Conservation (phyloP, 148 eudicot species). For the Rhododendron mucronatum region DNA sequence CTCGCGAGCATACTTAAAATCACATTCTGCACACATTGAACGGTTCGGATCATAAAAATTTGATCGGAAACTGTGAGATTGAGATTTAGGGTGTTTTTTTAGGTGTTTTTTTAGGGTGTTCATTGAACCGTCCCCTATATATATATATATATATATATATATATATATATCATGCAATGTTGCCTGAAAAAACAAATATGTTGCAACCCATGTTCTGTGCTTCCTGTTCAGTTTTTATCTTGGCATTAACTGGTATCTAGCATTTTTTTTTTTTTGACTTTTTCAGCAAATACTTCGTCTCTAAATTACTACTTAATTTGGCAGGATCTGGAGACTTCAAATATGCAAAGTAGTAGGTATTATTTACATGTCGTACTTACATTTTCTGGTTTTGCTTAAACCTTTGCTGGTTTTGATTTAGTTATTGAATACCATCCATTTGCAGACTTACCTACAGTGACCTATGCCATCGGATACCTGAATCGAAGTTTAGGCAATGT, state of each 20-base stretch:
- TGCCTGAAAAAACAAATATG: not conserved
- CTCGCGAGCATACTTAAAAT: no score
- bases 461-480: slow-evolving; percentile 83
- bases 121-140: no score
- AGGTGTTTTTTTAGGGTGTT: no score
- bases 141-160: no score
- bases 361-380: slow-evolving; percentile 10
- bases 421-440: slow-evolving; percentile 30
- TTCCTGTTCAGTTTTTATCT: slow-evolving; percentile 11
- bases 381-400: slow-evolving; percentile 15
- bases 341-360: slow-evolving; percentile 46
- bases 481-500: slow-evolving; percentile 86
- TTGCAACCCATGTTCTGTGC: not conserved
- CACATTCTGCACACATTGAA: no score
- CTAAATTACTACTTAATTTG: slow-evolving; percentile 25
- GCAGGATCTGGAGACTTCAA: slow-evolving; percentile 61
- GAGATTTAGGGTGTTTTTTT: no score
- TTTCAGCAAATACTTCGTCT: slow-evolving; percentile 17
- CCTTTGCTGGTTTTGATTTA: slow-evolving; percentile 18
- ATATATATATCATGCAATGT: not conserved
- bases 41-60: no score
- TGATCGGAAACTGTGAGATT: no score
- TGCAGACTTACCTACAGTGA: slow-evolving; percentile 92
- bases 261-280: slow-evolving; percentile 20
- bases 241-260: slow-evolving; percentile 1